Evolutionary conservation across 2,329 filamentous ascomycete species (phyloP), one percentile per base, ranked within the genome.

Genomic region (Amphichorda felina): DNA sequence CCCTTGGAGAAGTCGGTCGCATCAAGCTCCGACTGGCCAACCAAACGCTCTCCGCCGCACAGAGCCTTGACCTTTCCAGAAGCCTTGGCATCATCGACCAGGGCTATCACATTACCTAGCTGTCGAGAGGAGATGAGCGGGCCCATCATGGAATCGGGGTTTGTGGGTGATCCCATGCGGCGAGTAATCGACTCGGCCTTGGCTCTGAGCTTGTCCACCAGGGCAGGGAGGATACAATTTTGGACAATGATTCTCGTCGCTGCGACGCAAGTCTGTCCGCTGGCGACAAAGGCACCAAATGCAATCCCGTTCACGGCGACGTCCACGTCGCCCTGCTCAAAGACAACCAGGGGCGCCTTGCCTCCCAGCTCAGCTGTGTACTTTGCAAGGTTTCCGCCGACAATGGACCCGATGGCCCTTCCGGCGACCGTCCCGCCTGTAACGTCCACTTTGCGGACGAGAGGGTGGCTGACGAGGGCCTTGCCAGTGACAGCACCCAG

Each of bases 251-350:
- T 76, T 22, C 89, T 72, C 62, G 96, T 89, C 37, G 95, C 69
- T 17, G 85, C 82, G 60, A 89, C 95, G 67, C 89, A 96, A 53
- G 85, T 94, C 65, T 96, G 89, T 14, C 89, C 89, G 35, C 88
- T 94, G 64, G 95, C 96, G 69, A 95, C 95, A 38, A 96, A 69
- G 13, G 86, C 80, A 15, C 89, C 89, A 48, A 95, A 89, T 9
- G 95, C 86, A 48, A 96, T 89, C 59, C 95, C 86, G 45, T 83
- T 87, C 0, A 89, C 76, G 11, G 79, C 76, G 27, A 75, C 68
- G 38, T 76, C 70, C 16, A 83, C 53, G 43, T 82, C 70, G 1
- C 78, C 78, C 38, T 75, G 65, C 24, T 70, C 64, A 44, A 82
- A 82, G 43, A 84, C 71, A 18, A 83, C 64, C 43, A 82, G 66